Percentiles rank a stretch among this genome's conserved stretches.
Evolutionary conservation across 2,329 filamentous ascomycete species (phyloP).

Genomic region (Neurospora sp.): DNA sequence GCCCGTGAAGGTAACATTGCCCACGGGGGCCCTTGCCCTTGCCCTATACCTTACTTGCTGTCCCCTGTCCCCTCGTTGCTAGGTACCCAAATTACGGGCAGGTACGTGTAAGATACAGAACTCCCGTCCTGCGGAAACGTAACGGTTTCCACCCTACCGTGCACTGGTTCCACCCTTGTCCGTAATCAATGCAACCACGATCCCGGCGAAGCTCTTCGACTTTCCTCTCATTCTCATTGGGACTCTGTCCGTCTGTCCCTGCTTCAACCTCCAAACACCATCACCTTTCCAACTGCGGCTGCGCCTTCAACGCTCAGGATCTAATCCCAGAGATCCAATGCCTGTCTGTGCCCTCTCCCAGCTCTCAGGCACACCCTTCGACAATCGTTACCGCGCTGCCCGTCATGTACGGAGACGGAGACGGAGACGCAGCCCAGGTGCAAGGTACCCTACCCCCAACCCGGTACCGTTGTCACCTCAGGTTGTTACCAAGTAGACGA

Average conservation of each 20-base stretch:
- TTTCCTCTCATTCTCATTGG: background rate
- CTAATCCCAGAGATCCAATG: background rate
- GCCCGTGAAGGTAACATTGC: background rate
- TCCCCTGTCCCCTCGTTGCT: background rate
- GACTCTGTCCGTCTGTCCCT: background rate
- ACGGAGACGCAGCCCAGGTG: background rate
- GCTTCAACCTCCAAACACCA: background rate
- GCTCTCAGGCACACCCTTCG: background rate
- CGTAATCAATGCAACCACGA: background rate
- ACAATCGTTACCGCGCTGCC: background rate
- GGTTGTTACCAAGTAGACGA: background rate
- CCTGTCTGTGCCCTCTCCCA: background rate
- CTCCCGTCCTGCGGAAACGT: background rate
- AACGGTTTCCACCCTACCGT: background rate
- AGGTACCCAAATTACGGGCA: background rate
- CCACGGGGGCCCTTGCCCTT: background rate
- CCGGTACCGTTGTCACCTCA: background rate
- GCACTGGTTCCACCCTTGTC: background rate
- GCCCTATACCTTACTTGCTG: background rate
- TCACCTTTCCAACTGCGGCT: background rate
- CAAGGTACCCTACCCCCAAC: background rate
- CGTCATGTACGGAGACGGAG: background rate
- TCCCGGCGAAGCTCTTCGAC: background rate
- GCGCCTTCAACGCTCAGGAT: background rate
- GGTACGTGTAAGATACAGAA: background rate